Base-by-base conservation (phyloP, 495 filamentous ascomycete species). In the Lophiotrema nucula region DNA sequence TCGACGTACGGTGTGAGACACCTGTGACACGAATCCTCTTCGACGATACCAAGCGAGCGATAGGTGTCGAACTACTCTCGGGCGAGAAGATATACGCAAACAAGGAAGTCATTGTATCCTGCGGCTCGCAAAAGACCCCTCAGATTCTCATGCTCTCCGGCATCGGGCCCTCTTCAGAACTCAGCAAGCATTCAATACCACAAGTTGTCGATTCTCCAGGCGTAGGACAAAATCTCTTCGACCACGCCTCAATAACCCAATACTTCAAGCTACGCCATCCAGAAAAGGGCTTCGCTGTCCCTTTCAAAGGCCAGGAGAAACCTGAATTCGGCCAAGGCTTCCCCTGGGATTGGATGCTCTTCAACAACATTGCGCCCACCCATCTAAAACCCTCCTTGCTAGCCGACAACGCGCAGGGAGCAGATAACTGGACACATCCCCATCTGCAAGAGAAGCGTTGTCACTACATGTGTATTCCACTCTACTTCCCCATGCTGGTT, bases 181-280 rank as follows among this genome's bases (percentile, higher is more conserved):
- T 69, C 12, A 8, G 58, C 13, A 23, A 52, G 16, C 35, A 47
- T 19, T 37, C 27, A 31, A 67, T 69, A 16, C 54, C 72, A 0
- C 58, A 77, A 2, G 33, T 80, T 16, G 46, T 64, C 10, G 71
- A 79, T 37, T 62, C 76, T 1, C 71, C 75, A 0, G 78, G 77
- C 12, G 54, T 58, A n/a, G 44, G 23, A 13, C n/a, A 24, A 18
- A 24, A 49, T 3, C 28, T 58, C 26, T 24, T 58, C 54, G 54
- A 58, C 28, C 11, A 35, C 4, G n/a, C 16, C 12, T 16, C 15
- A 27, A n/a, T 60, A 13, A 22, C 3, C 1, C 50, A 53, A 53
- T 53, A 42, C 37, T 42, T 42, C 50, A 41, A 25, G 5, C 33
- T 53, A 5, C 22, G 28, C 13, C 21, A 6, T 16, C 50, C 50